These are phyloP conservation scores for Ascochyta koolunga DNA, from an alignment of 2,329 filamentous ascomycete species.

Conservation along the genomic window DNA sequence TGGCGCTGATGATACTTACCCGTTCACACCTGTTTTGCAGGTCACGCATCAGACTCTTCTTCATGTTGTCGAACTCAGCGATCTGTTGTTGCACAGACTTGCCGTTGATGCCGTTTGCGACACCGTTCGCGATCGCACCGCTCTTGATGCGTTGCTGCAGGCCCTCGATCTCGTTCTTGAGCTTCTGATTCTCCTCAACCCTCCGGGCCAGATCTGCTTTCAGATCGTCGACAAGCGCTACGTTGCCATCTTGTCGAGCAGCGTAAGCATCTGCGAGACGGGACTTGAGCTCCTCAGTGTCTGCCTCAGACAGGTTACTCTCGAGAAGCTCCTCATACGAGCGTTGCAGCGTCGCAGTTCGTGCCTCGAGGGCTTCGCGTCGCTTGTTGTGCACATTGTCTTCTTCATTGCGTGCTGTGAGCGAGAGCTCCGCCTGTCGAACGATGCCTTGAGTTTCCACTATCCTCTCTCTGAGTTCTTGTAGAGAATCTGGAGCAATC, in stretches of 20 bases:
- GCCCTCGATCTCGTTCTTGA: slow-evolving; percentile 81
- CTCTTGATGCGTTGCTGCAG: slow-evolving; percentile 76
- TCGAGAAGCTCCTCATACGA: slow-evolving; percentile 86
- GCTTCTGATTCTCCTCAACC: slow-evolving; percentile 78
- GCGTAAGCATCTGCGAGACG: slow-evolving; percentile 78
- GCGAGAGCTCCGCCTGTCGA: slow-evolving; percentile 86
- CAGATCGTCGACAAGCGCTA: slow-evolving; percentile 76
- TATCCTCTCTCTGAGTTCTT: slow-evolving; percentile 76
- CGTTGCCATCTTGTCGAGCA: slow-evolving; percentile 74
- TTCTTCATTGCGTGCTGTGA: slow-evolving; percentile 72
- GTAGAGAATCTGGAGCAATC: slow-evolving; percentile 80
- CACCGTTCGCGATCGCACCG: slow-evolving; percentile 65
- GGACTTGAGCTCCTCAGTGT: slow-evolving; percentile 83
- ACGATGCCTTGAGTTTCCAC: slow-evolving; percentile 92
- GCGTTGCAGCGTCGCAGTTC: slow-evolving; percentile 74
- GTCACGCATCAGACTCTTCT: slow-evolving; percentile 99
- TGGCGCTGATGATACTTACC: slow-evolving; percentile 50
- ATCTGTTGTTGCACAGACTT: slow-evolving; percentile 98
- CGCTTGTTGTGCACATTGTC: slow-evolving; percentile 68
- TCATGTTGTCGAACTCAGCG: slow-evolving; percentile 98
- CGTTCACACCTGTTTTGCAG: slow-evolving; percentile 97
- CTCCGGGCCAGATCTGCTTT: slow-evolving; percentile 77
- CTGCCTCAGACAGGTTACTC: slow-evolving; percentile 76
- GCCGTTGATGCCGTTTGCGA: slow-evolving; percentile 67
- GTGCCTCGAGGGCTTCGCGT: slow-evolving; percentile 76